Base-by-base conservation (phyloP, 768 basidiomycete genomes). In the Brasilioporus rufonigricans region DNA sequence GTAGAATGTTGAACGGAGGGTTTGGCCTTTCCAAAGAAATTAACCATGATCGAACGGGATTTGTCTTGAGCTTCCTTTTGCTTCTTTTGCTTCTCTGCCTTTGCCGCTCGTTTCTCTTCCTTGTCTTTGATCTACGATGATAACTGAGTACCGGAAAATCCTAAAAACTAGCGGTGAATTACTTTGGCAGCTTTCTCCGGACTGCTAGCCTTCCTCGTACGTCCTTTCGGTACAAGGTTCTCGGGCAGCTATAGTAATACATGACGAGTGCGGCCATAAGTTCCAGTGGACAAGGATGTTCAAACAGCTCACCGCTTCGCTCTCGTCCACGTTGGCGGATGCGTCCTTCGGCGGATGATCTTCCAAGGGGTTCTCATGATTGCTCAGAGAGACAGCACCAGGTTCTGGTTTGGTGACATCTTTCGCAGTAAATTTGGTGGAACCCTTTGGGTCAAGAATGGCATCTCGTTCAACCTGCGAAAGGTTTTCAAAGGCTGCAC, bases 31-130 rank as follows among this genome's bases (percentile, higher is more conserved):
- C 79, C 76, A 68, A 94, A 91, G 74, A 93, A 94, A 65, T 73
- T 87, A 1, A 82, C 79, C 84, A 96, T 84, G 13, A 91, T 71
- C 9, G 84, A 85, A 29, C 84, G 81, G 5, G 91, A 89, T 69
- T 83, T 91, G 50, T 82, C 80, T 48, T 86, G 82, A 3, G 82
- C 81, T 60, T 88, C 85, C 54, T 83, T 82, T 57, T 81, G 81
- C 67, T 83, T 89, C 73, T 80, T 85, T 61, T 88, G 86, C 64
- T 81, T 86, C 63, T 90, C 87, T 3, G 74, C 78, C 62, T 83
- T 89, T 11, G 83, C 86, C 0, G 76, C 77, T 61, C 83, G 88
- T 72, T 81, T 87, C 61, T 87, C 87, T 46, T 77, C 73, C 52
- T 77, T 80, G 48, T 87, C 86, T 64, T 84, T 88, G 59, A 86